Base-by-base conservation (phyloP, 805 yeast genomes). In the Suhomyces sp. region DNA sequence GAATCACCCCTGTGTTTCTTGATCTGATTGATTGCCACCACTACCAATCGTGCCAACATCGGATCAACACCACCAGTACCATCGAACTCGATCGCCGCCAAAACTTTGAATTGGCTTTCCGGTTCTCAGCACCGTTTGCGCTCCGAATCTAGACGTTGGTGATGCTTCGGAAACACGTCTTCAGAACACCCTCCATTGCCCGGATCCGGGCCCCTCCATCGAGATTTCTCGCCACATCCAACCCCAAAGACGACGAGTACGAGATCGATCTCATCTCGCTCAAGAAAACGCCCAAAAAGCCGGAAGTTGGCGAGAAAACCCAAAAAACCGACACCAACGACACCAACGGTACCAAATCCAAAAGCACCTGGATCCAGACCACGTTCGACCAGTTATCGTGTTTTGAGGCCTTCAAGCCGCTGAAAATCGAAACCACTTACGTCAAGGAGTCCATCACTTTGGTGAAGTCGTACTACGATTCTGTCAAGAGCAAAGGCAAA, bases 251-350 rank as follows among this genome's bases (percentile, higher is more conserved):
- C 5, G 46, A 36, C 17, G 47, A 38, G 14, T 40, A 36, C 26
- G 47, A 41, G 15, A 41, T 41, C 17, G 45, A 41, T 34, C 30
- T 26, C 27, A 41, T 44, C 25, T 25, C 42, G 11, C 20, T 43
- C 23, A 42, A 34, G 33, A 38, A 38, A 26, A 34, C 33, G 18
- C 31, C 31, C 1, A 26, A 26, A 6, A 6, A 11, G n/a, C n/a
- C n/a, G n/a, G n/a, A n/a, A n/a, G n/a, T n/a, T n/a, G n/a, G n/a
- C n/a, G n/a, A n/a, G n/a, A n/a, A n/a, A n/a, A n/a, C n/a, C n/a
- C n/a, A n/a, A n/a, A n/a, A n/a, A n/a, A n/a, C n/a, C n/a, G n/a
- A n/a, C n/a, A n/a, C n/a, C n/a, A n/a, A n/a, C n/a, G n/a, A n/a
- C n/a, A n/a, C n/a, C n/a, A n/a, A n/a, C n/a, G n/a, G n/a, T n/a